These are phyloP conservation scores for Suillus subalutaceus DNA, from an alignment of 768 basidiomycete species.

Conservation along the genomic window DNA sequence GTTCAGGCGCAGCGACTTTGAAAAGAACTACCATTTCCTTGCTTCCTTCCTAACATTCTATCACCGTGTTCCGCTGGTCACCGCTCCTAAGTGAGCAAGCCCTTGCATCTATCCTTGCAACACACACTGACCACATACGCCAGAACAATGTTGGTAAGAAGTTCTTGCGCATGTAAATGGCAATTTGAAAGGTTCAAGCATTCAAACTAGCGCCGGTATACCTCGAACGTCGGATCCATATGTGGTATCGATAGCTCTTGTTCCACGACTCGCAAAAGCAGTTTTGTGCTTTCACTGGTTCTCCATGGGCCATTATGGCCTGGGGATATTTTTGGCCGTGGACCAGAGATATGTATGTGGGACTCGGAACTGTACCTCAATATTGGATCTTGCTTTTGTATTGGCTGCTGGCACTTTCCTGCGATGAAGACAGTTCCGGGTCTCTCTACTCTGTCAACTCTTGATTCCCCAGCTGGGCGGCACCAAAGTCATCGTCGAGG, in stretches of 20 bases:
- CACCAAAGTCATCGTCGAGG: slow-evolving; percentile 15
- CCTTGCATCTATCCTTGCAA: neutral
- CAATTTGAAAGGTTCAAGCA: neutral
- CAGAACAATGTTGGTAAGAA: neutral
- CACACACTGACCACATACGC: neutral
- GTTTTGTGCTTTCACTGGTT: neutral
- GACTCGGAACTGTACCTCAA: neutral
- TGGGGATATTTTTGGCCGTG: neutral
- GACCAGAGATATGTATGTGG: neutral
- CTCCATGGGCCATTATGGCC: neutral
- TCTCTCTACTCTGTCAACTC: slow-evolving; percentile 17
- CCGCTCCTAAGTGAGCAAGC: neutral
- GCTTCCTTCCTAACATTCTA: neutral
- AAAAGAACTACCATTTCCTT: neutral
- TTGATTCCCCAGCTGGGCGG: slow-evolving; percentile 23
- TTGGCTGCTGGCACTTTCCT: neutral
- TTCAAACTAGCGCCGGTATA: neutral
- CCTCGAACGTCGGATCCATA: neutral
- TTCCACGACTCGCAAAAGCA: neutral
- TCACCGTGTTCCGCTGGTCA: neutral
- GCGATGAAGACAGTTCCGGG: neutral
- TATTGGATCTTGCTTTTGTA: neutral
- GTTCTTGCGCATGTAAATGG: too few relatives aligned
- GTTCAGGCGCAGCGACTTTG: neutral
- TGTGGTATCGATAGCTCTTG: neutral